phyloP scores from a whole-genome alignment of 2,329 filamentous ascomycete genomes.

The Aspergillus udagawae region DNA sequence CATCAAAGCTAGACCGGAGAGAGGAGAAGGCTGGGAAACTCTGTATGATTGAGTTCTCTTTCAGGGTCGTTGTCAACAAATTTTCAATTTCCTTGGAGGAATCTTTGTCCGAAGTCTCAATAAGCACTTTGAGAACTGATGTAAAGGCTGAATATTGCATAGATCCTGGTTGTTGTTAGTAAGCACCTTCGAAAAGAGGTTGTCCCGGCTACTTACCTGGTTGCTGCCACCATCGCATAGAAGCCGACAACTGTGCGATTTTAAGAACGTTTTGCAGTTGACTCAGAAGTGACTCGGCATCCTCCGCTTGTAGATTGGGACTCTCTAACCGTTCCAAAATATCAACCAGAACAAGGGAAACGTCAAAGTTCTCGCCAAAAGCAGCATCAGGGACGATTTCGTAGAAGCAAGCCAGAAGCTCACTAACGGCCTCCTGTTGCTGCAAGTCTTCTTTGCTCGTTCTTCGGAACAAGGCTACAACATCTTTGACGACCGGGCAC shows the following conservation, averaged over 20 bases:
- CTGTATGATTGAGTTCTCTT: slow-evolving; percentile 36
- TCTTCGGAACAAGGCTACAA: slow-evolving; percentile 69
- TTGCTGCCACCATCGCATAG: slow-evolving; percentile 88
- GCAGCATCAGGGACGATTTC: slow-evolving; percentile 74
- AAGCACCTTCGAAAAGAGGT: not conserved
- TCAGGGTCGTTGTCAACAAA: slow-evolving; percentile 33
- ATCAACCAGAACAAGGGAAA: slow-evolving; percentile 70
- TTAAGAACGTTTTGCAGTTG: slow-evolving; percentile 78
- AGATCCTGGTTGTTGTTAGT: slow-evolving; percentile 19
- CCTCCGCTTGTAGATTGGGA: slow-evolving; percentile 40
- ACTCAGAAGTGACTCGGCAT: slow-evolving; percentile 58
- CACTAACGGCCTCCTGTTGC: slow-evolving; percentile 73
- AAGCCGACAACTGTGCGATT: slow-evolving; percentile 74
- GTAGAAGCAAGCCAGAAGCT: slow-evolving; percentile 79
- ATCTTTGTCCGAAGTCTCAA: slow-evolving; percentile 25
- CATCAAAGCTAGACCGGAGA: slow-evolving; percentile 35
- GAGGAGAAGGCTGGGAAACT: slow-evolving; percentile 34
- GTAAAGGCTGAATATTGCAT: slow-evolving; percentile 42
- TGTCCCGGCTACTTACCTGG: slow-evolving; percentile 40
- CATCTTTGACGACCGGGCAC: slow-evolving; percentile 76
- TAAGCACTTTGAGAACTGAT: slow-evolving; percentile 38
- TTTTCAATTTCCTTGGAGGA: slow-evolving; percentile 31
- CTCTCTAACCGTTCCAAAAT: slow-evolving; percentile 61
- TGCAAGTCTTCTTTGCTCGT: slow-evolving; percentile 65
- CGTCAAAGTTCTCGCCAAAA: slow-evolving; percentile 80